Evolutionary conservation across 129 eudicot species (phyloP).

Genomic region (Flaveria trinervia): DNA sequence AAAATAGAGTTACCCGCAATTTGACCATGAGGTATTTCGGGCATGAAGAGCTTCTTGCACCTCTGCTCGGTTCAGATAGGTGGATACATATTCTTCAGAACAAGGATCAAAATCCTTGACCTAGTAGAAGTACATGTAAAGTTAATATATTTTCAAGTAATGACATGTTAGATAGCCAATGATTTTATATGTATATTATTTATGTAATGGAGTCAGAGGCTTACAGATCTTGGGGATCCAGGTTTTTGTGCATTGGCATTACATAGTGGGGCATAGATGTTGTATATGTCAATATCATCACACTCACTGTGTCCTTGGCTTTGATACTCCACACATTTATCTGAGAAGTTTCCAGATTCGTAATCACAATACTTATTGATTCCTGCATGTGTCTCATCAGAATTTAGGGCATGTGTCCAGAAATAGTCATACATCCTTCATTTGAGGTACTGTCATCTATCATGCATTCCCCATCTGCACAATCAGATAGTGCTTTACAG

Average conservation of each 20-base stretch:
- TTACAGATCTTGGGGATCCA: slow-evolving; percentile 47
- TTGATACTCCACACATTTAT: slow-evolving; percentile 17
- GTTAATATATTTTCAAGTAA: background rate
- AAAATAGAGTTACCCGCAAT: slow-evolving; percentile 40
- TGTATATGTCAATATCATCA: slow-evolving; percentile 39
- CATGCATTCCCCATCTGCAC: slow-evolving; percentile 47
- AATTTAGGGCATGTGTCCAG: slow-evolving; percentile 50
- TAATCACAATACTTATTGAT: slow-evolving; percentile 39
- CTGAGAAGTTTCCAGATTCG: slow-evolving; percentile 25
- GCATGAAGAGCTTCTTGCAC: slow-evolving; percentile 60
- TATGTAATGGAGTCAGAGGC: slow-evolving; percentile 16
- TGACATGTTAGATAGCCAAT: background rate
- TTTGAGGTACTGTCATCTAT: slow-evolving; percentile 24
- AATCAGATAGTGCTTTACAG: background rate
- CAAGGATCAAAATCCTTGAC: slow-evolving; percentile 53
- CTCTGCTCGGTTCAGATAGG: slow-evolving; percentile 45
- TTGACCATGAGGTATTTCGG: slow-evolving; percentile 37
- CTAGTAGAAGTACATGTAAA: slow-evolving; percentile 26
- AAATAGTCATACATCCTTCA: slow-evolving; percentile 38
- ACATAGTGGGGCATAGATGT: slow-evolving; percentile 59
- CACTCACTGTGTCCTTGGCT: slow-evolving; percentile 13
- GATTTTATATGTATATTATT: background rate
- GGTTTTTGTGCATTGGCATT: slow-evolving; percentile 8
- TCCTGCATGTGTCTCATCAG: slow-evolving; percentile 44
- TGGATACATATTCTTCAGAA: slow-evolving; percentile 34